Percentiles rank a stretch among this genome's conserved stretches.
These are phyloP conservation scores for Rhodotorula paludigena DNA, from an alignment of 768 basidiomycete species.

Conservation along the genomic window DNA sequence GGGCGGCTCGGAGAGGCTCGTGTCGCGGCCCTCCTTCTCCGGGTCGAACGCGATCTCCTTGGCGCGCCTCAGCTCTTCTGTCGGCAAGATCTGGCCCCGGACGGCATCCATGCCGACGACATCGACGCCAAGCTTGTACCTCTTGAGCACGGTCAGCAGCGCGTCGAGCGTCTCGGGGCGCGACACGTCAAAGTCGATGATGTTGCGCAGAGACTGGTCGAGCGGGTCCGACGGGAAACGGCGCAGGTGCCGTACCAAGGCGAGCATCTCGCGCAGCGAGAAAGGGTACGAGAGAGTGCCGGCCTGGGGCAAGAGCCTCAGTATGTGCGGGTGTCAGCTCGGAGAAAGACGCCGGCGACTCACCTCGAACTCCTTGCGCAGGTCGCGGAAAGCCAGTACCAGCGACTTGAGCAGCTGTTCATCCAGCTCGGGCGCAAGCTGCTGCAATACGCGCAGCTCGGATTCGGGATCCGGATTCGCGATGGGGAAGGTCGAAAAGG, in stretches of 20 bases:
- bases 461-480: conserved; percentile 25
- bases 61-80: conserved; percentile 8
- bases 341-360: background rate
- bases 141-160: conserved; percentile 7
- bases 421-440: conserved; percentile 26
- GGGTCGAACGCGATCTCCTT: conserved; percentile 32
- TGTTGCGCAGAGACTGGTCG: conserved; percentile 14
- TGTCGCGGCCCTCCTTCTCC: conserved; percentile 12
- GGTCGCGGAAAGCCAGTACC: conserved; percentile 15
- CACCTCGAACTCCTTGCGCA: conserved; percentile 22
- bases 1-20: conserved; percentile 13
- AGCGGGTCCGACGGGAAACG: conserved; percentile 21
- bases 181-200: conserved; percentile 36
- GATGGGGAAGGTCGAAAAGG: conserved; percentile 20
- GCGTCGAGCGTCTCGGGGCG: conserved; percentile 24
- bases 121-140: conserved; percentile 17
- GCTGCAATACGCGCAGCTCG: conserved; percentile 12
- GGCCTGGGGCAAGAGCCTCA: background rate
- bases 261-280: conserved; percentile 32
- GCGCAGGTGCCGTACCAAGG: conserved; percentile 25
- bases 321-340: background rate
- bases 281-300: conserved; percentile 30
- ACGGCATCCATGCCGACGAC: conserved; percentile 33
- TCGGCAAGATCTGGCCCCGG: background rate
- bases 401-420: conserved; percentile 5